Percentiles rank a stretch among this genome's conserved stretches.
These are phyloP conservation scores for Trichoderma arundinaceum DNA, from an alignment of 2,329 filamentous ascomycete genomes.

Conservation along the genomic window DNA sequence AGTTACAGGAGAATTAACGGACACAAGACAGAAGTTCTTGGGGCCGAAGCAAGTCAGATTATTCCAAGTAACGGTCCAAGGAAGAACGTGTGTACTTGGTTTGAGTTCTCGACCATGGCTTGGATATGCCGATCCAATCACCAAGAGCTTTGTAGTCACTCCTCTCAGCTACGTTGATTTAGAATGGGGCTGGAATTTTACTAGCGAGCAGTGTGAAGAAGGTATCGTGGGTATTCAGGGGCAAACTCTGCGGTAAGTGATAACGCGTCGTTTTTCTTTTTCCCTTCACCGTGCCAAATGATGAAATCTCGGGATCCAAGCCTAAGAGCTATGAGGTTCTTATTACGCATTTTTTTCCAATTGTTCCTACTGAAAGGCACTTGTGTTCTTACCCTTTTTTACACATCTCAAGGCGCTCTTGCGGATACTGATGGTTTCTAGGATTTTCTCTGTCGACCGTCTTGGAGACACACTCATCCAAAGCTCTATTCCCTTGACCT, in stretches of 20 bases:
- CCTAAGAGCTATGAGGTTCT: constrained; percentile 60
- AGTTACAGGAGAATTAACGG: constrained; percentile 91
- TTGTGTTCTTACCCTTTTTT: constrained; percentile 9
- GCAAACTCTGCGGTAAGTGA: constrained; percentile 78
- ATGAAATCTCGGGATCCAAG: constrained; percentile 70
- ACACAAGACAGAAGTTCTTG: constrained; percentile 92
- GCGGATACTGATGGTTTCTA: constrained; percentile 40
- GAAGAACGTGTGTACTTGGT: constrained; percentile 82
- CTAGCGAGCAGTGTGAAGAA: constrained; percentile 90
- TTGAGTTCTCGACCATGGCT: constrained; percentile 96
- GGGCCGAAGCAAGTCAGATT: constrained; percentile 89
- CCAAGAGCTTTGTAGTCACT: constrained; percentile 87
- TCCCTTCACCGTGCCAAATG: constrained; percentile 52
- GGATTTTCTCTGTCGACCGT: constrained; percentile 91
- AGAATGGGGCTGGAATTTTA: constrained; percentile 96
- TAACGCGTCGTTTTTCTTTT: constrained; percentile 38
- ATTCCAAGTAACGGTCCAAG: constrained; percentile 87
- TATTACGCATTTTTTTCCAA: constrained; percentile 69
- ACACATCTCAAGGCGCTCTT: neutral
- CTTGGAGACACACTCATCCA: constrained; percentile 85
- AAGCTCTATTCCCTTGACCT: constrained; percentile 82
- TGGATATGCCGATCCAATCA: constrained; percentile 87
- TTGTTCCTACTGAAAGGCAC: constrained; percentile 92
- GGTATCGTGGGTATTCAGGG: constrained; percentile 94
- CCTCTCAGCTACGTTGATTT: constrained; percentile 87